phyloP scores from a whole-genome alignment of 805 yeast species.

The Monosporozyma unispora region DNA sequence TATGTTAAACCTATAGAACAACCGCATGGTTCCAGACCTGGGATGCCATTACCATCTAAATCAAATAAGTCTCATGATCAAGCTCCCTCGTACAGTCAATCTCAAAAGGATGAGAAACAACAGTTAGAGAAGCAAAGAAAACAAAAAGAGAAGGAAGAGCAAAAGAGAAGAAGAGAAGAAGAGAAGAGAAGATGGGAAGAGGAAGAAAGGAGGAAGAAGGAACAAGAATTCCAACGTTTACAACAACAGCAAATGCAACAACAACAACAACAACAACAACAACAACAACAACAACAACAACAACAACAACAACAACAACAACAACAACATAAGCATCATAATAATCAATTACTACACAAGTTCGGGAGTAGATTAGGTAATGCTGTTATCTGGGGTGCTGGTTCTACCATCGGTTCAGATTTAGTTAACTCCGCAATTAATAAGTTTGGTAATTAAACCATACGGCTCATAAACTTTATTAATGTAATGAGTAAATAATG shows the following conservation, averaged over 20 bases:
- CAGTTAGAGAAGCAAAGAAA: slow-evolving; percentile 4
- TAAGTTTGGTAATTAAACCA: background rate
- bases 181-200: background rate
- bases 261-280: background rate
- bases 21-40: background rate
- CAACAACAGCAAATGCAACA: slow-evolving; percentile 2
- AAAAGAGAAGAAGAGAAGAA: background rate
- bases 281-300: background rate
- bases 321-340: background rate
- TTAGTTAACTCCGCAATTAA: slow-evolving; percentile 62
- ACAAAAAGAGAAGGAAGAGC: background rate
- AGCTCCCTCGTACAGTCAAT: slow-evolving; percentile 3
- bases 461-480: background rate
- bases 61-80: background rate
- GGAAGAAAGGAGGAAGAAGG: background rate
- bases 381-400: slow-evolving; percentile 90
- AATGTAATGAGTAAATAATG: background rate
- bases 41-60: background rate
- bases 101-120: slow-evolving; percentile 3
- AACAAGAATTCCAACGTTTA: slow-evolving; percentile 1
- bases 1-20: slow-evolving; percentile 44
- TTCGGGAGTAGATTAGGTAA: slow-evolving; percentile 44
- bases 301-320: slow-evolving; percentile 2
- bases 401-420: slow-evolving; percentile 84
- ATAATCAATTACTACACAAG: slow-evolving; percentile 28